Percentiles rank a stretch among this genome's conserved stretches.
Conservation (phyloP, 345 rosid species). For the Salix purpurea region DNA sequence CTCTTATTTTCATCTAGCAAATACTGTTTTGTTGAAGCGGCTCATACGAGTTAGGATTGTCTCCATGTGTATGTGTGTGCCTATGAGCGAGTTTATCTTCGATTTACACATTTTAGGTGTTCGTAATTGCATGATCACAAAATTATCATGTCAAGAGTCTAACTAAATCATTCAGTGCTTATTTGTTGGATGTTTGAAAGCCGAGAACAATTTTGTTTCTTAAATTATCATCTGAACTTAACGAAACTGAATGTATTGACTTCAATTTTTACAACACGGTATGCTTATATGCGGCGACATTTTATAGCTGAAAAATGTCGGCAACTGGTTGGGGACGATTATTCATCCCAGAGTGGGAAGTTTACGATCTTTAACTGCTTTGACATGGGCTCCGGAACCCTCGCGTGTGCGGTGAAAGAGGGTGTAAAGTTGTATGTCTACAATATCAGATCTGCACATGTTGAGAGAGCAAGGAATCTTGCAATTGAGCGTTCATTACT, state of each 20-base stretch:
- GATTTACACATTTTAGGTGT: not conserved
- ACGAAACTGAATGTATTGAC: not conserved
- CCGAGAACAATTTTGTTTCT: not conserved
- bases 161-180: not conserved
- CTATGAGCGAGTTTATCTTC: not conserved
- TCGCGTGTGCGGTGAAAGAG: conserved; percentile 80
- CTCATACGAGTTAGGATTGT: not conserved
- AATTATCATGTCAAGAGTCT: not conserved
- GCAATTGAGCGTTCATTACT: conserved; percentile 68
- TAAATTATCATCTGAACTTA: not conserved
- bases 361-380: conserved; percentile 82
- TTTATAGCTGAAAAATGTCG: conserved; percentile 82
- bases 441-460: conserved; percentile 73
- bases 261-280: not conserved
- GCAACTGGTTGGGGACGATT: conserved; percentile 69
- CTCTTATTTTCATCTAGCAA: not conserved
- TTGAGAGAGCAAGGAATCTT: conserved; percentile 53
- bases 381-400: conserved; percentile 81
- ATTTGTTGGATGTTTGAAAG: not conserved
- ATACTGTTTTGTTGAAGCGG: not conserved
- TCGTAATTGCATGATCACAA: not conserved
- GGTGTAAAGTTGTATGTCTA: conserved; percentile 84
- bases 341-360: conserved; percentile 84
- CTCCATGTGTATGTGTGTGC: not conserved
- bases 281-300: not conserved